Evolutionary conservation across 371 early-diverging fungal genomes (phyloP).

Genomic region (Actinomortierella ambigua): DNA sequence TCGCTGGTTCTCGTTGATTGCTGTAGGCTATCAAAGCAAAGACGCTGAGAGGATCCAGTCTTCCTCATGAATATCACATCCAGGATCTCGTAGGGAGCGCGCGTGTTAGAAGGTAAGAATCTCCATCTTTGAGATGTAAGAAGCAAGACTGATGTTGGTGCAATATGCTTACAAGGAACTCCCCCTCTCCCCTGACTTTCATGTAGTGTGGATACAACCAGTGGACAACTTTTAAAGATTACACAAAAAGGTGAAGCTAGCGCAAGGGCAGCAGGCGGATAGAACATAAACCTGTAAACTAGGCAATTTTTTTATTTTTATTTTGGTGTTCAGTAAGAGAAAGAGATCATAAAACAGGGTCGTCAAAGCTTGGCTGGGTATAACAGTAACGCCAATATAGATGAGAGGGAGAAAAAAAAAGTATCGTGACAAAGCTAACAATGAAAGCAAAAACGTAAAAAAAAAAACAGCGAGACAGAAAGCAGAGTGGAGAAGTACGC

Average conservation of each 20-base stretch:
- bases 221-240: background rate
- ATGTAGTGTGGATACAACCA: background rate
- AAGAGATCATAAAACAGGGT: background rate
- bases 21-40: conserved; percentile 25
- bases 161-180: too few relatives aligned
- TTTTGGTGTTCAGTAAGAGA: background rate
- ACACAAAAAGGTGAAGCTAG: background rate
- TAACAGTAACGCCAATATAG: background rate
- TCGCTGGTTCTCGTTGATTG: background rate
- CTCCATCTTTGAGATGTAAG: background rate
- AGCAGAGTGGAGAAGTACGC: background rate
- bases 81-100: conserved; percentile 43
- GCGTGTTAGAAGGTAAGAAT: conserved; percentile 30
- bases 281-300: background rate
- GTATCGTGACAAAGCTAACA: background rate
- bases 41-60: conserved; percentile 31
- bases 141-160: too few relatives aligned
- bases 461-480: conserved; percentile 4
- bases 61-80: conserved; percentile 40
- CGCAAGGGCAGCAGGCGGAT: background rate
- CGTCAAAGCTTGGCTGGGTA: background rate
- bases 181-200: background rate
- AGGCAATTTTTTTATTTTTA: too few relatives aligned
- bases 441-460: background rate
- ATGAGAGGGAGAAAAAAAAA: background rate